phyloP scores from a whole-genome alignment of 768 basidiomycete genomes.

The Xerocomellus dryophilus region DNA sequence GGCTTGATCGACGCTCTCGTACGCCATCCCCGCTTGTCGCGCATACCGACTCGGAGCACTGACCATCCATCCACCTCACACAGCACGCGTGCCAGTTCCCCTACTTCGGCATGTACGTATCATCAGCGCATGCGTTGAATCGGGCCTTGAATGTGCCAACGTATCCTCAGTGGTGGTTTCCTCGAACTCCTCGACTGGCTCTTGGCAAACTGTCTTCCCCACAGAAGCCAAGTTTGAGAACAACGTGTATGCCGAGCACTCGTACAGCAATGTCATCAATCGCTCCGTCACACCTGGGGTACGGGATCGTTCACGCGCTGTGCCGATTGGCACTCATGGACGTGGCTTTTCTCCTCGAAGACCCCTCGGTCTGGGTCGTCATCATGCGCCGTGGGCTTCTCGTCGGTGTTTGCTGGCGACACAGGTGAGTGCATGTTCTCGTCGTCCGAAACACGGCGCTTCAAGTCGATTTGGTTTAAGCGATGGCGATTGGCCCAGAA shows the following conservation, averaged over 20 bases:
- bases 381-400: not conserved
- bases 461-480: not conserved
- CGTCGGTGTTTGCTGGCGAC: not conserved
- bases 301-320: slow-evolving; percentile 26
- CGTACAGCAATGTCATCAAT: slow-evolving; percentile 67
- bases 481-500: not conserved
- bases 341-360: slow-evolving; percentile 13
- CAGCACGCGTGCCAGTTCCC: slow-evolving; percentile 41
- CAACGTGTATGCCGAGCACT: slow-evolving; percentile 56
- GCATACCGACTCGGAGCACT: not conserved
- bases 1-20: slow-evolving; percentile 91
- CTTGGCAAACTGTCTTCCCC: slow-evolving; percentile 75
- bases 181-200: slow-evolving; percentile 88
- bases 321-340: not conserved
- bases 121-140: not conserved
- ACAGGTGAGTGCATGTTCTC: not conserved
- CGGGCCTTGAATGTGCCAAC: not conserved
- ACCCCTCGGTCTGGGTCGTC: not conserved
- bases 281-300: slow-evolving; percentile 72
- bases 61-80: not conserved
- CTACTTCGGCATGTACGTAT: slow-evolving; percentile 32
- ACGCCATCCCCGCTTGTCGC: slow-evolving; percentile 25
- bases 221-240: slow-evolving; percentile 74
- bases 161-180: slow-evolving; percentile 60
- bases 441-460: not conserved